Conservation (phyloP, 1,284 basidiomycete species). For the Cystobasidium sp. region DNA sequence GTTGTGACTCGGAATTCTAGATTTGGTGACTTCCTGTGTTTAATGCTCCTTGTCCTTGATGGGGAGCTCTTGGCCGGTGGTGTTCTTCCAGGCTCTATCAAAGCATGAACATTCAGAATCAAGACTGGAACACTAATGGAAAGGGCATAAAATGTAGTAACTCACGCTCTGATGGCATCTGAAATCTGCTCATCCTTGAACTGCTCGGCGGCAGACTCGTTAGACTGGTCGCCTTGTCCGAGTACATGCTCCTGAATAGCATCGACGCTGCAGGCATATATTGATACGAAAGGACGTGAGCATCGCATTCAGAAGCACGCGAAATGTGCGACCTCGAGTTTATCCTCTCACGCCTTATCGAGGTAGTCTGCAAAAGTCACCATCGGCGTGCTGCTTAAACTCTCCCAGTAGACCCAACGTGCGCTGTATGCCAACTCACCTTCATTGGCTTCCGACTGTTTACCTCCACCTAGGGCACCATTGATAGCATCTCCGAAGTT, state of each 20-base stretch:
- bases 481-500: conserved; percentile 44
- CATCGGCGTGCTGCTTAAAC: neutral
- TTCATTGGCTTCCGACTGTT: conserved; percentile 47
- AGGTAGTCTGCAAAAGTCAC: neutral
- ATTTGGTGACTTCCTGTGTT: neutral
- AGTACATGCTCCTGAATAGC: conserved; percentile 45
- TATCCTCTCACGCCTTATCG: conserved; percentile 44
- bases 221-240: conserved; percentile 45
- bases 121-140: neutral
- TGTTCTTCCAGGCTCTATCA: conserved; percentile 21
- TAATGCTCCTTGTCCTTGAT: conserved; percentile 38
- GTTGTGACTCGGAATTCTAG: too few species aligned
- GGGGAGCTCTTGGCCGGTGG: conserved; percentile 21
- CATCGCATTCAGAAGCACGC: neutral
- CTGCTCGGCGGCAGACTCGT: conserved; percentile 49
- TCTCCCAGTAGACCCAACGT: too few species aligned
- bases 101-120: neutral
- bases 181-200: conserved; percentile 48
- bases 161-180: conserved; percentile 46
- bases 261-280: conserved; percentile 37
- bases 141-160: conserved; percentile 17
- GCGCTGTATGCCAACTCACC: conserved; percentile 45
- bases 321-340: too few species aligned
- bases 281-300: neutral
- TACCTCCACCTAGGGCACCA: conserved; percentile 45